These are phyloP conservation scores for Tetrahymena borealis DNA, from an alignment of 73 alveolate species.

Conservation along the genomic window DNA sequence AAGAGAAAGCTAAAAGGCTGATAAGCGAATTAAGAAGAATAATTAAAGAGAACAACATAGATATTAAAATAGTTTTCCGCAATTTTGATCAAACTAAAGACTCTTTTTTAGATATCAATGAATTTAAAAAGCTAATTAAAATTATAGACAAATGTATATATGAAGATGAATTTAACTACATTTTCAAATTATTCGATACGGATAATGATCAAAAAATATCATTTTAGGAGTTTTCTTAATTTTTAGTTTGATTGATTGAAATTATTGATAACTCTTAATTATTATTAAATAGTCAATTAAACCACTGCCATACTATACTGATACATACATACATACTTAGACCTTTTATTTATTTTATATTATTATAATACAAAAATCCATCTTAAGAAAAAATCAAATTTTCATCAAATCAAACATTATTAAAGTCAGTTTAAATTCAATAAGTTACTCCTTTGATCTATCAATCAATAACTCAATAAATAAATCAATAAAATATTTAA, in stretches of 20 bases:
- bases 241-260: background rate
- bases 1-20: background rate
- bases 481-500: no score
- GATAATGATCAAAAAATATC: background rate
- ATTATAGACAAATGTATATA: background rate
- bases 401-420: no score
- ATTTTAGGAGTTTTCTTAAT: background rate
- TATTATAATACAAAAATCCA: no score
- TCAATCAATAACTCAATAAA: no score
- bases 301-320: no score
- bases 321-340: no score
- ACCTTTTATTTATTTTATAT: no score
- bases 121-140: background rate
- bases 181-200: background rate
- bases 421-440: no score
- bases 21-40: background rate
- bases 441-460: no score
- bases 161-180: background rate
- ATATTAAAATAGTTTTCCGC: background rate
- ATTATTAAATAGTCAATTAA: no score
- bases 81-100: background rate
- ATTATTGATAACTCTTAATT: no score
- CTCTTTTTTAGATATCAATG: background rate
- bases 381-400: no score
- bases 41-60: background rate